Evolutionary conservation across 805 yeast species (phyloP), one percentile per base, ranked within the genome.

Genomic region (Myxozyma monticola): DNA sequence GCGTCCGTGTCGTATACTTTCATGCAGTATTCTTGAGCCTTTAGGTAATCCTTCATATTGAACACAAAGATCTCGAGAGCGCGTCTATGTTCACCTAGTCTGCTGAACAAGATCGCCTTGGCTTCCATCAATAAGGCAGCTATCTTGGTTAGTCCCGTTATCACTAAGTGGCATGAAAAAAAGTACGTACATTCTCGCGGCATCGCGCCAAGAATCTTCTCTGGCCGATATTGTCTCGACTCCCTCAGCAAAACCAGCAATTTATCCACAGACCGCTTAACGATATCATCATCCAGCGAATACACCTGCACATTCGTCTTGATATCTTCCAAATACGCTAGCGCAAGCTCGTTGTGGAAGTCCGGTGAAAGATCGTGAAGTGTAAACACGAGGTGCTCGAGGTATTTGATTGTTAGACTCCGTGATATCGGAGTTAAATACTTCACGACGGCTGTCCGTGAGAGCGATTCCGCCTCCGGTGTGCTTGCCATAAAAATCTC

Each of bases 401-500:
- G 65, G 62, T 84, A 89, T 36, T 65, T 62, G 5, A 73, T 54
- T 7, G 76, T 68, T 26, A 76, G 49, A 10, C 52, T 53, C 2
- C 51, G 34, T 15, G 66, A 63, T 15, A 68, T 62, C 1, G 61
- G 46, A 7, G 66, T 53, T n/a, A 86, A 65, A 61, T 70, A 84
- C 1, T 77, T 74, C 41, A 83, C 69, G 0, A 88, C 81, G 56
- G 74, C 69, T 21, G 67, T 55, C 42, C 76, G 75, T 54, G 85
- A 77, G 45, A 83, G 75, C 12, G 78, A 70, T 51, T 80, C 83
- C 50, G 85, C 76, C 56, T 79, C 80, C 10, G 76, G 74, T 0
- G 85, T 72, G 45, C 83, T 84, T 49, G 78, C 80, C 75, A 87
- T 73, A 57, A 89, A 89, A 0, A 91, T 72, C 18, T 51, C 67